Base-by-base conservation (phyloP, 306 rosid genomes). In the Amphicarpaea edgeworthii region DNA sequence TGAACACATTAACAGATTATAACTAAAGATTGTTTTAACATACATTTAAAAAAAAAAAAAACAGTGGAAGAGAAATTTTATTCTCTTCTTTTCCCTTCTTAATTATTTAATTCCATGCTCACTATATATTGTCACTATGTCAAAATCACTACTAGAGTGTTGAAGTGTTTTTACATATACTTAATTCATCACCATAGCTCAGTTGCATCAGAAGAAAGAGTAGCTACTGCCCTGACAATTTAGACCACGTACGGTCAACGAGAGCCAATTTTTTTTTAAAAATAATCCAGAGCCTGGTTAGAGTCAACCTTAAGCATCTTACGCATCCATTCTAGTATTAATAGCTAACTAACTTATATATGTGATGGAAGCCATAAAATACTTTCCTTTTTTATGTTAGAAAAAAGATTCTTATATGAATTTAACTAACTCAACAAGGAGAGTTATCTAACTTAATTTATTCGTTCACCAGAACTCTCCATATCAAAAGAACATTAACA, bases 261-360 rank as follows among this genome's bases (percentile, higher is more conserved):
- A 54, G 32, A 21, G 7, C 15, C n/a, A 20, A 54, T 20, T 21
- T 15, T 50, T 1, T 1, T 20, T 21, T 3, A 54, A 9, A 9
- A 2, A 5, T 8, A 0, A 53, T 20, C 26, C 1, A 53, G 4
- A 53, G 1, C 6, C 6, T 3, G 3, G 34, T 55, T 11, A 23
- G n/a, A 55, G 3, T 55, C 8, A 21, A 55, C 16, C 7, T 55
- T 21, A 55, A 55, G 3, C 62, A 55, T 55, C 0, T 55, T 15
- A 55, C 0, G 12, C 7, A 15, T 21, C 77, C 15, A 21, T 30
- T 11, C 41, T 32, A 73, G 19, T 49, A 58, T 62, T 51, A 61
- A 57, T 72, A 65, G 58, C 24, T 66, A 67, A 47, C 24, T 47
- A 57, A 28, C 37, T 30, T 30, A 30, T 63, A n/a, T 49, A 59